These are phyloP conservation scores for Geotrichum candidum DNA, from an alignment of 1,139 yeast species.

Conservation along the genomic window DNA sequence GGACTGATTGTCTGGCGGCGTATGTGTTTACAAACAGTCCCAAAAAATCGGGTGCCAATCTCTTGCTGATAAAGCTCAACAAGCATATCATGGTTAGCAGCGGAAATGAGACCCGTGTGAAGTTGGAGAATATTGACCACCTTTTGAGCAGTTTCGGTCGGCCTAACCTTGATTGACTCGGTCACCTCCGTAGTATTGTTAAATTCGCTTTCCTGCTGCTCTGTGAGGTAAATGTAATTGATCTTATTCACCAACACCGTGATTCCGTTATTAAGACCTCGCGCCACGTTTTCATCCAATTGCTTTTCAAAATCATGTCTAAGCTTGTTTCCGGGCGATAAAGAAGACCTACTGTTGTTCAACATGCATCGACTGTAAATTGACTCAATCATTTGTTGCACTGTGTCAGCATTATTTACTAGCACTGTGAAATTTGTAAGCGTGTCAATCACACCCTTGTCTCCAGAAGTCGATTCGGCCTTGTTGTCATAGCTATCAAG, in stretches of 20 bases:
- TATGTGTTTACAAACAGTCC: slow-evolving; percentile 65
- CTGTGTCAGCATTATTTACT: slow-evolving; percentile 86
- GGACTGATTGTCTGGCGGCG: slow-evolving; percentile 56
- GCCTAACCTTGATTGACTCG: slow-evolving; percentile 24
- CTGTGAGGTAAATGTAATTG: slow-evolving; percentile 45
- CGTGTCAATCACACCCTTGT: slow-evolving; percentile 56
- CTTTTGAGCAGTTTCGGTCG: slow-evolving; percentile 64
- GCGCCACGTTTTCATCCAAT: slow-evolving; percentile 85
- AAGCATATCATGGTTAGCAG: slow-evolving; percentile 80
- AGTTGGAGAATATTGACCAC: slow-evolving; percentile 58
- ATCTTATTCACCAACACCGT: slow-evolving; percentile 80
- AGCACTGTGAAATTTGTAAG: slow-evolving; percentile 79
- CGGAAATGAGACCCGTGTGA: slow-evolving; percentile 71
- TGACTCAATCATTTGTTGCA: slow-evolving; percentile 76
- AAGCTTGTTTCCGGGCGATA: slow-evolving; percentile 59
- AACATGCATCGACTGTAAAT: background rate
- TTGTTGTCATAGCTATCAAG: slow-evolving; percentile 67
- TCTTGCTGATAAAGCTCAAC: slow-evolving; percentile 93
- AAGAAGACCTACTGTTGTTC: slow-evolving; percentile 40
- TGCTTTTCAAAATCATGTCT: slow-evolving; percentile 73
- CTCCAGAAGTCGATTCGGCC: slow-evolving; percentile 40
- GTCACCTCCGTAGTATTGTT: background rate
- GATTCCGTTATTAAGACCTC: slow-evolving; percentile 83
- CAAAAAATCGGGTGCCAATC: slow-evolving; percentile 81
- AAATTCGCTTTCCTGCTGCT: slow-evolving; percentile 50